Conservation (phyloP, 306 rosid genomes). For the Rosa rugosa region DNA sequence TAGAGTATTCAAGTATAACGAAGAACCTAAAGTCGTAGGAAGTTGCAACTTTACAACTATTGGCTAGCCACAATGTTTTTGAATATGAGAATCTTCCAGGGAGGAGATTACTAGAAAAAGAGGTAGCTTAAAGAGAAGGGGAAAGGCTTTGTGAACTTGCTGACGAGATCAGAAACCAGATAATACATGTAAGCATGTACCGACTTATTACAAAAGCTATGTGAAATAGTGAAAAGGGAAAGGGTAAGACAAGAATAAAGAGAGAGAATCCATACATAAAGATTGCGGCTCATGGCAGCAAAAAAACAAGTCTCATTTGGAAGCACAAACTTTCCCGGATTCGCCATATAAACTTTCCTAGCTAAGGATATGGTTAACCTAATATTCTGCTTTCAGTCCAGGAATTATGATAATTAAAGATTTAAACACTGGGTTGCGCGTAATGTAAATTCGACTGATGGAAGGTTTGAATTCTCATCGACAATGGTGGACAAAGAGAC, state of each 20-base stretch:
- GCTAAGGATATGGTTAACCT: background rate
- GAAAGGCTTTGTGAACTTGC: background rate
- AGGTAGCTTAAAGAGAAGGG: background rate
- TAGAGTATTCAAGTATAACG: no score
- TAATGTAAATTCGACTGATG: background rate
- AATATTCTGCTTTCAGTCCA: background rate
- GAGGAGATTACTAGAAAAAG: background rate
- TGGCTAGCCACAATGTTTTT: background rate
- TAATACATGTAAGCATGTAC: background rate
- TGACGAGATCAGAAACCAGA: background rate
- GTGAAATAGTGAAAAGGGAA: slow-evolving; percentile 11
- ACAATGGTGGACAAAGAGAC: background rate
- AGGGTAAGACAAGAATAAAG: slow-evolving; percentile 8
- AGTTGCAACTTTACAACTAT: background rate
- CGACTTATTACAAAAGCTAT: background rate
- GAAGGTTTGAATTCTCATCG: background rate
- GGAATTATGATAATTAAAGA: background rate
- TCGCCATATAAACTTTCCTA: slow-evolving; percentile 6
- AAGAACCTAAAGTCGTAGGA: no score
- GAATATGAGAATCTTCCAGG: background rate
- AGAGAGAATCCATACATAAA: slow-evolving; percentile 6
- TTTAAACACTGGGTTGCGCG: background rate
- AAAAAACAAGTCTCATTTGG: slow-evolving; percentile 14
- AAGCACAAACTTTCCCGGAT: slow-evolving; percentile 14
- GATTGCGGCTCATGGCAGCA: background rate